These are phyloP conservation scores for Neurospora sp. DNA, from an alignment of 495 filamentous ascomycete genomes.

Conservation along the genomic window DNA sequence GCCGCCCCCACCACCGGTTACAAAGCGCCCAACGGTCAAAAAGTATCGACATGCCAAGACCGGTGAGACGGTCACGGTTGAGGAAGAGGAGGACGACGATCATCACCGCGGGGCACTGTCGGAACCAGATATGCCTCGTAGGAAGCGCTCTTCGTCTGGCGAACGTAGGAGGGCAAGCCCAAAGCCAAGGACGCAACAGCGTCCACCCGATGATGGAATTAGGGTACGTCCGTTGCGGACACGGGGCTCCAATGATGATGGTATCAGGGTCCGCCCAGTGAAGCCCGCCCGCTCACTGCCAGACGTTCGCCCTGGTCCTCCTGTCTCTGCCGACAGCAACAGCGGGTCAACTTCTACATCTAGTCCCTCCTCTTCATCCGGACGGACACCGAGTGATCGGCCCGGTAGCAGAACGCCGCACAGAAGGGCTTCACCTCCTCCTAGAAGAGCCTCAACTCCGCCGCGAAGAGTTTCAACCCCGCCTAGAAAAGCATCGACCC, in stretches of 20 bases:
- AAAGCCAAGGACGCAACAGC: slow-evolving; percentile 14
- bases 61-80: slow-evolving; percentile 21
- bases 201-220: slow-evolving; percentile 21
- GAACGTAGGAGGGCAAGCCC: not conserved
- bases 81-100: slow-evolving; percentile 11
- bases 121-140: not conserved
- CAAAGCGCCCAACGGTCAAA: slow-evolving; percentile 6
- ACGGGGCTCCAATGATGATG: slow-evolving; percentile 13
- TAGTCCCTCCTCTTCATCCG: slow-evolving; percentile 19
- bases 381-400: slow-evolving; percentile 6
- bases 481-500: slow-evolving; percentile 7
- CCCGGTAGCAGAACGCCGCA: not conserved
- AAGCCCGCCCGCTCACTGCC: slow-evolving; percentile 19
- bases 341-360: slow-evolving; percentile 16
- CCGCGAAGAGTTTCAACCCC: slow-evolving; percentile 2
- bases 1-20: slow-evolving; percentile 9
- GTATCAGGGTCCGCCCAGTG: slow-evolving; percentile 26
- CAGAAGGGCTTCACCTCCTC: not conserved
- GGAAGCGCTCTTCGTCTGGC: not conserved
- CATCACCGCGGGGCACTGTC: slow-evolving; percentile 6
- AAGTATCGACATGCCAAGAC: slow-evolving; percentile 17
- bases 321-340: slow-evolving; percentile 10
- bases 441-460: slow-evolving; percentile 4
- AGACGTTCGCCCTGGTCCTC: slow-evolving; percentile 11
- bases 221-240: slow-evolving; percentile 10